Percentiles rank a stretch among this genome's conserved stretches.
phyloP scores from a whole-genome alignment of 2,329 filamentous ascomycete species.

The Aspergillus tubingensis region DNA sequence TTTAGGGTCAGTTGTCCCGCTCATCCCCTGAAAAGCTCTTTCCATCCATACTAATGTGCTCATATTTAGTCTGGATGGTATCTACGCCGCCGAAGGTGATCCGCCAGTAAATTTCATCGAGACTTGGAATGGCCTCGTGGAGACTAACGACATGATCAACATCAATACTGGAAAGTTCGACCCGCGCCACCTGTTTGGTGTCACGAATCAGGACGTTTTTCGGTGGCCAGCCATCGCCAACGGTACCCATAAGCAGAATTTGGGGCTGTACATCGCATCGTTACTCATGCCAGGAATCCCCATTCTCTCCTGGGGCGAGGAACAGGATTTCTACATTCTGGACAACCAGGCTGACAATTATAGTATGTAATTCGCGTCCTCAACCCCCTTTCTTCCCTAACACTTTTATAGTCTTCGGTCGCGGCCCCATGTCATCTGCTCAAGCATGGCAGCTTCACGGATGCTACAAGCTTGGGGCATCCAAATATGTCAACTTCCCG shows the following conservation, averaged over 20 bases:
- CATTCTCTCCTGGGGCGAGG: slow-evolving; percentile 63
- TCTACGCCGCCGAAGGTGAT: slow-evolving; percentile 55
- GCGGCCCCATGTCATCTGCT: slow-evolving; percentile 61
- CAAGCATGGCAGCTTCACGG: slow-evolving; percentile 65
- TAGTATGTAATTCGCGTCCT: slow-evolving; percentile 20
- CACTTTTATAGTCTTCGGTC: slow-evolving; percentile 52
- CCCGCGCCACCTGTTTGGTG: slow-evolving; percentile 64
- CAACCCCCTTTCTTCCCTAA: background rate
- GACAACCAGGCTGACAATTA: slow-evolving; percentile 66
- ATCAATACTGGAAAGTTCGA: slow-evolving; percentile 58
- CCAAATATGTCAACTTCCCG: slow-evolving; percentile 60
- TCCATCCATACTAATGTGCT: background rate
- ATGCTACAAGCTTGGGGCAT: slow-evolving; percentile 59
- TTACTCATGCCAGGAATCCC: slow-evolving; percentile 63
- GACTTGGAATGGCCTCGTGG: slow-evolving; percentile 57
- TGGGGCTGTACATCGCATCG: slow-evolving; percentile 60
- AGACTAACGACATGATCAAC: slow-evolving; percentile 61
- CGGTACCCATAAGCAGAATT: slow-evolving; percentile 57
- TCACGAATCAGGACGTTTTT: slow-evolving; percentile 66
- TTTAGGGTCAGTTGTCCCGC: slow-evolving; percentile 42
- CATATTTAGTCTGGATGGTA: slow-evolving; percentile 51
- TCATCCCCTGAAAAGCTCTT: too few species aligned
- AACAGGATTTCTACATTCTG: slow-evolving; percentile 63
- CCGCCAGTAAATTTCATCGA: slow-evolving; percentile 55
- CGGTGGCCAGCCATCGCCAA: slow-evolving; percentile 62